Evolutionary conservation across 2,329 filamentous ascomycete species (phyloP).

Genomic region (Cladosporium austrohemisphaericum): DNA sequence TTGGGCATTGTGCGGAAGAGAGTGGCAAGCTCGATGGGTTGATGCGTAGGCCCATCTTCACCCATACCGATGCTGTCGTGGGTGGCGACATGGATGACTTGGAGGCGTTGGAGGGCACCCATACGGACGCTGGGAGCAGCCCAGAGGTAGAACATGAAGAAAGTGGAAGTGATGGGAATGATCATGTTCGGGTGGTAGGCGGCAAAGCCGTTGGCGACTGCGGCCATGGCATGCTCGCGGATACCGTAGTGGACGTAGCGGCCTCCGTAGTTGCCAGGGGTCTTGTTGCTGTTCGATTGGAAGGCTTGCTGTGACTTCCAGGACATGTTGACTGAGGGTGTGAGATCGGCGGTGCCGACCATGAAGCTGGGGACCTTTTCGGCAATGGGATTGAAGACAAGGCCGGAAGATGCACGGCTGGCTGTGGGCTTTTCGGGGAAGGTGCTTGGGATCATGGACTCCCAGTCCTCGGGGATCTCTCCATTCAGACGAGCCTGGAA

Average conservation of each 20-base stretch:
- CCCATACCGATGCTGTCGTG: slow-evolving; percentile 38
- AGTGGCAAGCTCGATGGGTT: slow-evolving; percentile 36
- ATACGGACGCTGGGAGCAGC: slow-evolving; percentile 37
- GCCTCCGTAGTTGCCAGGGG: slow-evolving; percentile 51
- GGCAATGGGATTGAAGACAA: slow-evolving; percentile 38
- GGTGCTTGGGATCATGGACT: slow-evolving; percentile 46
- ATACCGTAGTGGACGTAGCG: slow-evolving; percentile 57
- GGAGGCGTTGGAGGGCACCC: slow-evolving; percentile 36
- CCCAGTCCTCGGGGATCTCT: slow-evolving; percentile 48
- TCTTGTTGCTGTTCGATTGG: slow-evolving; percentile 49
- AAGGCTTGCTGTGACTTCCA: slow-evolving; percentile 49
- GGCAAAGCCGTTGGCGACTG: slow-evolving; percentile 44
- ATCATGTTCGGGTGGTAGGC: slow-evolving; percentile 36
- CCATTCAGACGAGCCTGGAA: slow-evolving; percentile 49
- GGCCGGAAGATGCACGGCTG: slow-evolving; percentile 48
- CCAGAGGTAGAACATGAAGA: slow-evolving; percentile 41
- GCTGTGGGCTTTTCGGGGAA: slow-evolving; percentile 49
- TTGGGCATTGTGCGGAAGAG: slow-evolving; percentile 39
- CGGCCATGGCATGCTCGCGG: slow-evolving; percentile 60
- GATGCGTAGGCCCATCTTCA: slow-evolving; percentile 38
- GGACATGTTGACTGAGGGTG: slow-evolving; percentile 36
- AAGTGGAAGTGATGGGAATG: slow-evolving; percentile 35
- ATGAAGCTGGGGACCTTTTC: slow-evolving; percentile 33
- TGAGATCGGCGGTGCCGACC: slow-evolving; percentile 37
- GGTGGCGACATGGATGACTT: slow-evolving; percentile 38